These are phyloP conservation scores for Ophiostoma montium DNA, from an alignment of 2,329 filamentous ascomycete genomes.

Conservation along the genomic window DNA sequence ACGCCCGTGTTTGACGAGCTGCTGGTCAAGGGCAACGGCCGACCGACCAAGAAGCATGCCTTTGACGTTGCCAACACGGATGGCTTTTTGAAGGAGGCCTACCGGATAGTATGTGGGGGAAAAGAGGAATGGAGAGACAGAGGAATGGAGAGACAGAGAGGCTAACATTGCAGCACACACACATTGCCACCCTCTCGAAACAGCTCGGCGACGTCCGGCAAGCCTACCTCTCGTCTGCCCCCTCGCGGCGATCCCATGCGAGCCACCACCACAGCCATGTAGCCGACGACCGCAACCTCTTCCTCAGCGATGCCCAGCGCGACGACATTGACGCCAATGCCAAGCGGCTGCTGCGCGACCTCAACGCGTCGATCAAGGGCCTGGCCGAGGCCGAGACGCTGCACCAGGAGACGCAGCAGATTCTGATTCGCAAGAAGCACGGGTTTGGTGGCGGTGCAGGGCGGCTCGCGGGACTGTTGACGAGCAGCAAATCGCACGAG, in stretches of 20 bases:
- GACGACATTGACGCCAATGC: conserved; percentile 80
- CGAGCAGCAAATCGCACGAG: conserved; percentile 36
- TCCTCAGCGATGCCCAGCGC: conserved; percentile 64
- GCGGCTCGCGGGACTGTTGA: conserved; percentile 17
- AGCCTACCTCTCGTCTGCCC: conserved; percentile 75
- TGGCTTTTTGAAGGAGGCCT: conserved; percentile 85
- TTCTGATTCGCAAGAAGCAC: conserved; percentile 57
- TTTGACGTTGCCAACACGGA: conserved; percentile 47
- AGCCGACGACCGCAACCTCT: background rate
- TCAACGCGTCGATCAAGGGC: conserved; percentile 66
- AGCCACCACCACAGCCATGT: conserved; percentile 24
- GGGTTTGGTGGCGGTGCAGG: conserved; percentile 19
- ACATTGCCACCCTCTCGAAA: conserved; percentile 64
- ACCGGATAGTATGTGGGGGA: conserved; percentile 57
- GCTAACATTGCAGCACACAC: conserved; percentile 49
- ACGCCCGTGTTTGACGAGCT: conserved; percentile 56
- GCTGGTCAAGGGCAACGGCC: conserved; percentile 29
- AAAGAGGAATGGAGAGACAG: background rate
- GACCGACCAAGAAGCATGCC: conserved; percentile 14
- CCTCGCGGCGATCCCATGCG: conserved; percentile 43
- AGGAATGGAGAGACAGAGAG: background rate
- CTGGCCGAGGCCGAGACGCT: conserved; percentile 73
- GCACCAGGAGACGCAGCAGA: conserved; percentile 60
- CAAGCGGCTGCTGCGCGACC: conserved; percentile 69
- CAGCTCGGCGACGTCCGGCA: conserved; percentile 77